A percentile compares a stretch with the other conserved stretches of the same genome.
phyloP scores from a whole-genome alignment of 108 stramenopile genomes.

The Cyclotella baltica region DNA sequence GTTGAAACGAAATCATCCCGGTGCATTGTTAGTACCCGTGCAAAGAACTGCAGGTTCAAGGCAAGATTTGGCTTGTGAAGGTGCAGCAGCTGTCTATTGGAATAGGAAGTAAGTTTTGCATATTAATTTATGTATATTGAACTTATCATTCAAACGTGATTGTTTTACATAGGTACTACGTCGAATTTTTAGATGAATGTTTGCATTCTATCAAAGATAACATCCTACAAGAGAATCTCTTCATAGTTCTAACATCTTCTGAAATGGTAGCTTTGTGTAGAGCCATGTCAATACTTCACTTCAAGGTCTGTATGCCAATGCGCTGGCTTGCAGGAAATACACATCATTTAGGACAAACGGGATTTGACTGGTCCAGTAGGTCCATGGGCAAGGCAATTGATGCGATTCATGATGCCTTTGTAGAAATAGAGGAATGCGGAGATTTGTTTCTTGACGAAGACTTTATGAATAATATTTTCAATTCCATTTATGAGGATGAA shows the following conservation, averaged over 20 bases:
- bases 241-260: slow-evolving; percentile 5
- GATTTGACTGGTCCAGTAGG: slow-evolving; percentile 14
- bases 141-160: background rate
- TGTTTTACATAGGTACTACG: background rate
- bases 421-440: background rate
- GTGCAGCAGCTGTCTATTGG: background rate
- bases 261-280: slow-evolving; percentile 23
- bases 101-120: background rate
- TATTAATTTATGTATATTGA: background rate
- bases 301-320: slow-evolving; percentile 15
- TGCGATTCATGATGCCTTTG: background rate
- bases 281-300: slow-evolving; percentile 6
- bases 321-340: slow-evolving; percentile 21
- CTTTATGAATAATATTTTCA: slow-evolving; percentile 16
- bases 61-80: background rate
- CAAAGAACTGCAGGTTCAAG: background rate
- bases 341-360: slow-evolving; percentile 7
- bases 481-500: background rate
- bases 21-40: slow-evolving; percentile 18
- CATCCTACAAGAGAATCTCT: slow-evolving; percentile 28
- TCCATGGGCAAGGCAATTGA: slow-evolving; percentile 28
- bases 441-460: slow-evolving; percentile 10
- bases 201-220: background rate
- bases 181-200: slow-evolving; percentile 3
- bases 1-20: slow-evolving; percentile 7